A percentile compares a stretch with the other conserved stretches of the same genome.
Evolutionary conservation across 257 asterid species (phyloP).

Genomic region (Solanum tacnaense): DNA sequence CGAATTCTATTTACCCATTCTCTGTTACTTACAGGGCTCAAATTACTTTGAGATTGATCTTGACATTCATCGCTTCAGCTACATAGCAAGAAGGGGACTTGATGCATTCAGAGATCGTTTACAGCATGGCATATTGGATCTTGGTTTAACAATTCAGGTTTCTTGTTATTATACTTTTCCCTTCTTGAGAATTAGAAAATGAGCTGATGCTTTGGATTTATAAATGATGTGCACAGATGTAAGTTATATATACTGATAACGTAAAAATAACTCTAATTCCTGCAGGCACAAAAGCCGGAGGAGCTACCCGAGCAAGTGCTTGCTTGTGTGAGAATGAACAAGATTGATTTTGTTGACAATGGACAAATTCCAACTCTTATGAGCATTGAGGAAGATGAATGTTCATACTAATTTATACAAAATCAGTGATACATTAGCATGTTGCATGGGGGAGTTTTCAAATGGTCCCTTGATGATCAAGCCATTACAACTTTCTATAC

Average conservation of each 20-base stretch:
- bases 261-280: background rate
- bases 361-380: conserved; percentile 69
- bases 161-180: background rate
- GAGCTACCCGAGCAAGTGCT: conserved; percentile 79
- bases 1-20: background rate
- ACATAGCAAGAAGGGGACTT: conserved; percentile 80
- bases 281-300: conserved; percentile 78
- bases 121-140: conserved; percentile 53
- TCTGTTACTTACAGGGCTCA: conserved; percentile 37
- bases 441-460: background rate
- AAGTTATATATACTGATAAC: background rate
- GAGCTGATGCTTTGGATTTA: background rate
- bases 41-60: conserved; percentile 87
- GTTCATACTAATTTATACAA: background rate
- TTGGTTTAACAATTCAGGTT: conserved; percentile 88
- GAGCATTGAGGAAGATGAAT: conserved; percentile 26
- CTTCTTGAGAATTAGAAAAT: background rate
- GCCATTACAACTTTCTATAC: background rate
- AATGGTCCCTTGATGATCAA: background rate
- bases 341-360: conserved; percentile 61
- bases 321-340: conserved; percentile 66
- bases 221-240: background rate
- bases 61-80: conserved; percentile 88
- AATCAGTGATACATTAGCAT: background rate
- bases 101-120: conserved; percentile 75